Evolutionary conservation across 345 rosid genomes (phyloP), one percentile per base, ranked within the genome.

Genomic region (Acer negundo): DNA sequence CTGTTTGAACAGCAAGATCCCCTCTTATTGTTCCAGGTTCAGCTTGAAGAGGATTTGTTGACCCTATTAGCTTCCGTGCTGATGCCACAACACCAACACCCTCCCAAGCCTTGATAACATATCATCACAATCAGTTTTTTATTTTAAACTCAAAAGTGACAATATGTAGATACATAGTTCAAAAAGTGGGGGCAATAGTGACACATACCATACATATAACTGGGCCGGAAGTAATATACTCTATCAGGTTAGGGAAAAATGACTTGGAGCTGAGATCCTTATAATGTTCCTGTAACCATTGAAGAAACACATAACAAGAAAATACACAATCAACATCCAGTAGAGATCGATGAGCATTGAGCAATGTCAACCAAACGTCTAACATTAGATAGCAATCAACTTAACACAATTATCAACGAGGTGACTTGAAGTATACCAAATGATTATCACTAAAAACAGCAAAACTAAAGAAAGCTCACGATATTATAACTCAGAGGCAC

Each of bases 1-100:
- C 99, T 2, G 98, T 93, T 90, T 95, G 98, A 69, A 95, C 97
- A 61, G 99, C 96, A 42, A 95, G 89, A 82, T 95, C 98, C 40
- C 99, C 99, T 79, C 98, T 87, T 56, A 96, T 93, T 9, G 99
- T 93, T 77, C 99, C 99, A 38, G 98, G 98, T 79, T 96, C 99
- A 81, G 99, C 98, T 83, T 90, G 90, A 80, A 93, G 98, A 78
- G 99, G 99, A 86, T 96, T 86, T 7, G 99, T 93, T 20, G 95
- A 82, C 63, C 99, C 99, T 70, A 96, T 96, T 20, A 96, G 79
- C 83, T 93, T 96, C 61, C 99, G 91, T 62, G 97, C 96, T 2
- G 99, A 93, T 71, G 97, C 98, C 67, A 96, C 99, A 72, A 93
- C 91, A 65, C 99, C 97, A 75, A 90, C 90, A 79, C 99, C 99